Evolutionary conservation across 257 asterid genomes (phyloP), one percentile per base, ranked within the genome.

Genomic region (Paraleonurus japonicus): DNA sequence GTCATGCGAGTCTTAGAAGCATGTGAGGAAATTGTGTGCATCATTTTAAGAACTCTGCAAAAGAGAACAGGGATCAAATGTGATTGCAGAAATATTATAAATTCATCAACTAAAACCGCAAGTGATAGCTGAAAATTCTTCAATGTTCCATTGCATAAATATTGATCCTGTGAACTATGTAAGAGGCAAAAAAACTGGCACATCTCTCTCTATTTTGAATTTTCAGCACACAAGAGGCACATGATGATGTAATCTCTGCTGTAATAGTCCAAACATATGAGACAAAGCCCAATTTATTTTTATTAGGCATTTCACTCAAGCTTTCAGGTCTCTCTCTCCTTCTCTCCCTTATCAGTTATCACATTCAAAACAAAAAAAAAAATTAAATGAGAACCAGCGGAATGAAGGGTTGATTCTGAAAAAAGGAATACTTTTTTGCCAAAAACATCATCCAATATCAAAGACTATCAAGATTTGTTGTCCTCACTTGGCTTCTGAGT

Each of bases 1-100:
- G 88, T 83, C 98, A 92, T 92, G 75, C 96, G 92, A 74, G 86
- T 92, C 76, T 84, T 95, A 70, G 89, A 80, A 68, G 87, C 85
- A 80, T 92, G 88, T 12, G 85, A 78, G 45, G 96, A 89, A 72
- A 92, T 79, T 47, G 88, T 83, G 75, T 86, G 87, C 98, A 92
- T 92, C 95, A 86, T 92, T 85, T 89, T 89, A 63, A 92, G 84
- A 75, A 92, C 79, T 81, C 98, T 92, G 79, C 72, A 77, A 63
- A 43, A 58, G 50, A 27, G 58, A 70, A 41, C 26, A 70, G 27
- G 65, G 50, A 73, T 23, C 15, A 57, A 58, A 67, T 43, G 71
- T 70, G 78, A 79, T 19, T n/a, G 62, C 48, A 74, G 66, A 60
- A 57, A n/a, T 24, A 39, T 7, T 9, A 47, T 6, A 61, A 28